Base-by-base conservation (phyloP, 441 rosid genomes). In the Gossypium gossypioides region DNA sequence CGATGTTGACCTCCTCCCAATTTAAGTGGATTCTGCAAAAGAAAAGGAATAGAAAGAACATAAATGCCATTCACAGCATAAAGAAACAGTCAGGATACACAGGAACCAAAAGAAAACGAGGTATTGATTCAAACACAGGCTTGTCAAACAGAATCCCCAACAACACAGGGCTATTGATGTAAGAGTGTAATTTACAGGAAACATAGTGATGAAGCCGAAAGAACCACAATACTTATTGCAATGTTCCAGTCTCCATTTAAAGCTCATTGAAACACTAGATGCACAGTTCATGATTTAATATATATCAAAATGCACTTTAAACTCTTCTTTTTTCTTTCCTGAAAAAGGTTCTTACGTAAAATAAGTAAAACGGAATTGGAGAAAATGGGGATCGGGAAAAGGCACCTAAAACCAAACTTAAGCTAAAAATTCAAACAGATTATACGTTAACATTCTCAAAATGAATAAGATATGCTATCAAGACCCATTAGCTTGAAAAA, bases 1-100 rank as follows among this genome's bases (percentile, higher is more conserved):
- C 77, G 89, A 42, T 79, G 90, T 77, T 82, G 79, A 46, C 88
- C 88, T 58, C 88, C 86, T 76, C 92, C 86, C 62, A 86, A 80
- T 78, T 79, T 87, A 27, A 91, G 82, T 74, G 87, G 83, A 84
- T 82, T 81, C 99, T 95, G 88, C 63, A 77, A 13, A 54, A 55
- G 9, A 52, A n/a, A 34, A 18, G 44, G 16, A 69, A 10, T 15
- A 56, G 0, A 34, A 70, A 56, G 42, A 32, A 37, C 54, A 56
- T 4, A 18, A 37, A 22, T 48, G 52, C 15, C 22, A 15, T 25
- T 67, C 51, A 2, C 24, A 12, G 44, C 1, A 1, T n/a, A 15
- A 66, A 25, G 9, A 67, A 25, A 67, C 24, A 48, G n/a, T 48
- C 42, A 24, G 25, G 24, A 67, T 15, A n/a, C 70, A 6, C 21